These are phyloP conservation scores for Albizia julibrissin DNA, from an alignment of 306 rosid species.

Conservation along the genomic window DNA sequence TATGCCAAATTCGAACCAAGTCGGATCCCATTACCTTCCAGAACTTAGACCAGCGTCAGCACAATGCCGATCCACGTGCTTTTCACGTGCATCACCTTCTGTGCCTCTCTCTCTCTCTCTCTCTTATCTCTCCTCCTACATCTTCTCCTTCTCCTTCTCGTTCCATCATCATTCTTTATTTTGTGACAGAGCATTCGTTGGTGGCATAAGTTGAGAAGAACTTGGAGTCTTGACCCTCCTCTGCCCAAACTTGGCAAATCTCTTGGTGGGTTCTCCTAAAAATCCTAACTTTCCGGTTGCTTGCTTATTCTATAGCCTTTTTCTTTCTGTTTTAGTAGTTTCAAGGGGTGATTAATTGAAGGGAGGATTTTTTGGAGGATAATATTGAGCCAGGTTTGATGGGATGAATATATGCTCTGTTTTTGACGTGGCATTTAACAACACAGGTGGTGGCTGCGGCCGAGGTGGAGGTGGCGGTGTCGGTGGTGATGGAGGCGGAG, in stretches of 20 bases:
- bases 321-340: background rate
- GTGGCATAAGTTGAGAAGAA: slow-evolving; percentile 50
- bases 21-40: background rate
- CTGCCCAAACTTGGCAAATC: slow-evolving; percentile 51
- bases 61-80: background rate
- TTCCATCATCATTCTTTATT: background rate
- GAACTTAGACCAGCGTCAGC: too few species aligned
- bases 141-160: slow-evolving; percentile 5
- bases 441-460: background rate
- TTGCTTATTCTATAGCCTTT: background rate
- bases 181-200: slow-evolving; percentile 42
- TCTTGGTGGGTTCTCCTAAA: slow-evolving; percentile 23
- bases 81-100: slow-evolving; percentile 53
- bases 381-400: background rate
- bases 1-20: background rate
- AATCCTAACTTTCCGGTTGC: background rate
- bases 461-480: background rate
- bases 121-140: background rate
- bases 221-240: slow-evolving; percentile 40
- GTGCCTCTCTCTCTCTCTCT: slow-evolving; percentile 23
- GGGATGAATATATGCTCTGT: background rate
- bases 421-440: background rate
- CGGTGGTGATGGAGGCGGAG: background rate
- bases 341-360: background rate
- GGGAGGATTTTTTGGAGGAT: background rate